Evolutionary conservation across 306 rosid genomes (phyloP).

Genomic region (Nissolia schottii): DNA sequence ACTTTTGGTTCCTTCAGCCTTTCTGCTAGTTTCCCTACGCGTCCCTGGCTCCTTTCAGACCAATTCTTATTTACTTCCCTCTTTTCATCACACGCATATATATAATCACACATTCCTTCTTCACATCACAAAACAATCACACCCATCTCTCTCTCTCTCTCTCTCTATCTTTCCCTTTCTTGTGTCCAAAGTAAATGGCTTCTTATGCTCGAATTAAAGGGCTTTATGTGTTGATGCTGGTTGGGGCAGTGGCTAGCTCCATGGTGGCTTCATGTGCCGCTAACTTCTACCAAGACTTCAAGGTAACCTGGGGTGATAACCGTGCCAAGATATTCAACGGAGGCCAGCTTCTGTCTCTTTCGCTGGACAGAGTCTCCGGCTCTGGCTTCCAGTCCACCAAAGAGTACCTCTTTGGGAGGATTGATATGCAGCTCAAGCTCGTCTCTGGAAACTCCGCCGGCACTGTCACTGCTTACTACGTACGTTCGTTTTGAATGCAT

Average conservation of each 20-base stretch:
- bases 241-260: conserved; percentile 31
- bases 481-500: conserved; percentile 12
- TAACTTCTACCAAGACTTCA: conserved; percentile 61
- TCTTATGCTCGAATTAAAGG: not conserved
- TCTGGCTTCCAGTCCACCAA: conserved; percentile 82
- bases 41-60: conserved; percentile 41
- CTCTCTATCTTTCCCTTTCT: not conserved
- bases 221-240: conserved; percentile 7
- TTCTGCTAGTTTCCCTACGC: conserved; percentile 38
- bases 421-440: conserved; percentile 91
- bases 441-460: conserved; percentile 90
- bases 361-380: conserved; percentile 68
- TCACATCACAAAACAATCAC: conserved; percentile 8
- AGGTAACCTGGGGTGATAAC: conserved; percentile 69
- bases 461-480: conserved; percentile 86
- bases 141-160: not conserved
- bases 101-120: conserved; percentile 17
- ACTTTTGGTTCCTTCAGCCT: conserved; percentile 31
- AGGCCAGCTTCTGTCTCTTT: conserved; percentile 71
- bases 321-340: conserved; percentile 62
- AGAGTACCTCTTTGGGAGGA: conserved; percentile 61
- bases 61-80: not conserved
- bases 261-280: conserved; percentile 36
- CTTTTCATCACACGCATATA: not conserved
- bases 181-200: conserved; percentile 31